Evolutionary conservation across 208 protist species (phyloP).

Genomic region (Leptomonas pyrrhocoris): DNA sequence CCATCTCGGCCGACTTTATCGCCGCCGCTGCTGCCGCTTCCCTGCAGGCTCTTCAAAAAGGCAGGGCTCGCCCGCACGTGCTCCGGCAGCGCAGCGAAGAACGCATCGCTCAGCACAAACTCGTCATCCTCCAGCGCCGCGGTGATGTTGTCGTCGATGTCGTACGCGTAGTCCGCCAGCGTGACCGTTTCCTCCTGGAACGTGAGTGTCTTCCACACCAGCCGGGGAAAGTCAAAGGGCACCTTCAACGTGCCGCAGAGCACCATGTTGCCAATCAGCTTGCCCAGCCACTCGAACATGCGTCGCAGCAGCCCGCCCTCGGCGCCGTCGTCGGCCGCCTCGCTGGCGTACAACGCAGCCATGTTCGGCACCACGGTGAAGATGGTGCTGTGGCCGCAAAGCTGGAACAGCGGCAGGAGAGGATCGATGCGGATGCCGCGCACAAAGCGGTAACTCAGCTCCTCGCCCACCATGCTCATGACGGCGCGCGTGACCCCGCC

Average conservation of each 20-base stretch:
- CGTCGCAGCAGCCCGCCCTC: conserved; percentile 49
- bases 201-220: conserved; percentile 90
- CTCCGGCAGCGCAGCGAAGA: conserved; percentile 54
- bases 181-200: conserved; percentile 58
- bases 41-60: conserved; percentile 17
- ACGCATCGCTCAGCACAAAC: conserved; percentile 78
- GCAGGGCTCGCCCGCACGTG: conserved; percentile 25
- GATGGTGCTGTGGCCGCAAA: conserved; percentile 80
- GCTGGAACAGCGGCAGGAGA: conserved; percentile 78
- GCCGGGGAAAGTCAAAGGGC: conserved; percentile 64
- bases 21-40: background rate
- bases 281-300: conserved; percentile 78
- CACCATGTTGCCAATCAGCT: conserved; percentile 84
- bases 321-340: conserved; percentile 41
- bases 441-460: conserved; percentile 71
- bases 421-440: conserved; percentile 64
- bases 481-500: conserved; percentile 87
- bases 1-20: too few species aligned
- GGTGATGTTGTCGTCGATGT: conserved; percentile 83
- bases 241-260: conserved; percentile 83
- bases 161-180: conserved; percentile 82
- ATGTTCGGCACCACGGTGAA: conserved; percentile 88
- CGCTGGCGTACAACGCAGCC: conserved; percentile 49
- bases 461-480: conserved; percentile 85
- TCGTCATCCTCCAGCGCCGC: conserved; percentile 72